Base-by-base conservation (phyloP, 805 yeast genomes). In the Pichia deserticola region DNA sequence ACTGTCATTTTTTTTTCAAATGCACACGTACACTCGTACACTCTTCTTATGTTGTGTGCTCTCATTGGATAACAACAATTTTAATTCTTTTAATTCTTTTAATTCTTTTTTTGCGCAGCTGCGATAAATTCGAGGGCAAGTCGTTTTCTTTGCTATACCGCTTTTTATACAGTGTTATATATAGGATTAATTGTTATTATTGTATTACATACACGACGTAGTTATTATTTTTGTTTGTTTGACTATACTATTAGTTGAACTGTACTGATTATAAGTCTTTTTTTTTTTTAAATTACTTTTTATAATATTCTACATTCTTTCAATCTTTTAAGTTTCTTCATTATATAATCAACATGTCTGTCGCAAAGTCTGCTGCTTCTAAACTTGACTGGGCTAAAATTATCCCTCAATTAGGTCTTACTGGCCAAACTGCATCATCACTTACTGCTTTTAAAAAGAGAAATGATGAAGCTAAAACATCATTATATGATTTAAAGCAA, bases 341-440 rank as follows among this genome's bases (percentile, higher is more conserved):
- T 15, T 9, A 40, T 39, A 45, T 32, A 35, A 32, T 30, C 36
- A 45, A 11, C 33, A 54, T 54, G 57, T 55, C 60, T 40, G 57
- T 56, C 45, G 57, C 60, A 34, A 53, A 52, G 51, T 51, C 57
- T 32, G 59, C 59, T 44, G 54, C 57, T 63, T 75, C 86, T 65
- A 92, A 89, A 76, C 76, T 92, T 71, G 95, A 93, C 79, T 93
- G 98, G 97, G 82, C 93, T 65, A 84, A 85, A 74, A 82, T 93
- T 67, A 79, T 87, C 68, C 74, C 90, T 59, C 81, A 89, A 60
- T 79, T 93, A 66, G 97, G 97, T 53, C 79, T 93, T 66, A 81
- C 96, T 54, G 99, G 99, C 55, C 74, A 83, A 66, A 93, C 99
- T 55, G 95, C 96, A 53, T 66, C 86, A 48, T 81, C 96, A 41